Conservation (phyloP, 2,329 filamentous ascomycete genomes). For the Aspergillus jensenii region DNA sequence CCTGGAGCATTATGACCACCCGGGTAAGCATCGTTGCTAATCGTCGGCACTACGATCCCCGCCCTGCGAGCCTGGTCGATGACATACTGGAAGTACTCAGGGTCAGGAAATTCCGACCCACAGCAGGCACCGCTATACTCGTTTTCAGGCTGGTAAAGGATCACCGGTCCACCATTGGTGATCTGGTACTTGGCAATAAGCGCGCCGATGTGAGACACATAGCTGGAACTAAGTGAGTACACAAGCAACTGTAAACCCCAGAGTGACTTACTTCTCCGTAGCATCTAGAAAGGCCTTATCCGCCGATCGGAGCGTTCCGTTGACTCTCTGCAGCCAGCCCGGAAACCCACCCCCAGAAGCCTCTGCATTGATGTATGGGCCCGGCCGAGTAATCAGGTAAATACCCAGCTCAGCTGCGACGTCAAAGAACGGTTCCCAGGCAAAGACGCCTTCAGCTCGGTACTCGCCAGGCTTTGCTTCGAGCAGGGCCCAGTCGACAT, state of each 20-base stretch:
- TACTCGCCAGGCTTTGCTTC: conserved; percentile 73
- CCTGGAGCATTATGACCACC: conserved; percentile 65
- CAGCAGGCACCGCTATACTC: conserved; percentile 63
- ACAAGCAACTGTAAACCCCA: not conserved
- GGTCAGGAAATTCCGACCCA: conserved; percentile 61
- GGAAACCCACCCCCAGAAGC: conserved; percentile 75
- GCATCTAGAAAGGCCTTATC: conserved; percentile 63
- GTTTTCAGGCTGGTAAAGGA: conserved; percentile 78
- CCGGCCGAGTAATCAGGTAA: conserved; percentile 71
- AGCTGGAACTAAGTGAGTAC: conserved; percentile 41
- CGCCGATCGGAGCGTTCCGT: conserved; percentile 63
- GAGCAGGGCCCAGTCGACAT: conserved; percentile 74
- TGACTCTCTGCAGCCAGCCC: conserved; percentile 72
- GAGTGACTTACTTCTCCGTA: conserved; percentile 59
- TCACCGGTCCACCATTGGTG: conserved; percentile 77
- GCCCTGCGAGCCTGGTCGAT: conserved; percentile 66
- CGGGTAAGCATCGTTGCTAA: conserved; percentile 70
- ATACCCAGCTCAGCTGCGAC: conserved; percentile 72
- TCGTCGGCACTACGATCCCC: conserved; percentile 71
- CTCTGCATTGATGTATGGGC: conserved; percentile 79
- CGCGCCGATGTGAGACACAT: conserved; percentile 60
- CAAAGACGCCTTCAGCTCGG: conserved; percentile 69
- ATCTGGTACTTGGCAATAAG: conserved; percentile 76
- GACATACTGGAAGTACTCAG: conserved; percentile 69
- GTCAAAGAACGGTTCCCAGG: conserved; percentile 71